Base-by-base conservation (phyloP, 306 rosid species). In the Potentilla sterilis region DNA sequence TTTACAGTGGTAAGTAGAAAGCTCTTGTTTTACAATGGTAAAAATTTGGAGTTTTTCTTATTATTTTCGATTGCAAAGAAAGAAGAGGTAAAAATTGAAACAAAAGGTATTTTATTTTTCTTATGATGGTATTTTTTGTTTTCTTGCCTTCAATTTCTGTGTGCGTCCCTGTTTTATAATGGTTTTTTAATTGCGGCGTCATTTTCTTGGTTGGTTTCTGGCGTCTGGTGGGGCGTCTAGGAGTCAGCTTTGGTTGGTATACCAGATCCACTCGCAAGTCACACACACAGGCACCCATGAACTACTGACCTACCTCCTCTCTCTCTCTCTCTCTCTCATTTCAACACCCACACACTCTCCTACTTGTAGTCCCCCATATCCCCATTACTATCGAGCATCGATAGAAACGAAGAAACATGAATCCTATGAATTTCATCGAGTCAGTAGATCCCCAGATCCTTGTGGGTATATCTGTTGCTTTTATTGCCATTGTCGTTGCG, bases 401-500 rank as follows among this genome's bases (percentile, higher is more conserved):
- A 73, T 73, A 52, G 32, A 75, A 70, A 19, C 51, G 22, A 58
- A 32, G 62, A n/a, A 32, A 18, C 43, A 21, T 12, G n/a, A 40
- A 47, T 6, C 15, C 54, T 67, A 93, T 91, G 98, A 96, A 87
- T 37, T 86, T 89, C 74, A 24, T 88, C 41, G 84, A 81, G 66
- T 42, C 92, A 0, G 77, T 87, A 0, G 90, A 91, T 22, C 76
- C 80, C 72, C 97, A 84, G 83, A 80, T 87, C 62, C 76, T 89
- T 58, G 73, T 86, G 65, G 96, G 90, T 57, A 88, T 77, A 1
- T 84, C 84, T 0, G 87, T 90, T 8, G 88, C 96, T 54, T 3
- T 89, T 64, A 77, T 81, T n/a, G 96, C 88, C 66, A 61, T 89
- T 88, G 96, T 83, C 10, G 72, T 67, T 72, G 92, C 78, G 72